Evolutionary conservation across 805 yeast species (phyloP), one percentile per base, ranked within the genome.

Genomic region (Metschnikowia lochheadii): DNA sequence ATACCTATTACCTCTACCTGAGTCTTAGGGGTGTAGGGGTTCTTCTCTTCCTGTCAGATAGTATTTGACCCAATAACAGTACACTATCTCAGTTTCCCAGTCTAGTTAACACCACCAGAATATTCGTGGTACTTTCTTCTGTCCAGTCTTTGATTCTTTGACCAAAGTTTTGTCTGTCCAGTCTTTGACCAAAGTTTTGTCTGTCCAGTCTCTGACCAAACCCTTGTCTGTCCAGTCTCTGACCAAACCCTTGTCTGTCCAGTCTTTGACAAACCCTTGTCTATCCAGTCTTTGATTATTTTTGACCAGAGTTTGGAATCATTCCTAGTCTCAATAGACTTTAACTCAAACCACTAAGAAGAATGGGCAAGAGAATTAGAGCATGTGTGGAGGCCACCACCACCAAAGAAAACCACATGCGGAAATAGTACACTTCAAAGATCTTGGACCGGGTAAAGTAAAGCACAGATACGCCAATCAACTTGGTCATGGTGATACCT

Each of bases 351-450:
- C 74, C 68, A 23, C 89, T 77, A 37, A 92, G 71, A 26, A 85
- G 64, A 5, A 89, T 80, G 0, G 99, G 99, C 47, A 92, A 71
- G 50, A 92, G 80, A 36, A 87, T 76, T 47, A 92, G 73, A 3
- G 94, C 80, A 64, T 92, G 97, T 1, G 86, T 56, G 0, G 91
- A 82, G 1, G 96, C 96, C 49, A 87, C 72, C 1, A 86, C 54
- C 7, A 92, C 85, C 52, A 92, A 73, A 0, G 90, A 75, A 11
- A 87, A 69, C 98, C 98, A 92, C 97, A 92, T 91, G 53, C 96
- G 73, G 75, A 92, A 92, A 65, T 94, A 92, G 67, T 89, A 92
- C 1, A 92, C 80, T 57, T 89, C 95, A 66, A 92, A 94, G 31
- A 92, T 91, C 65, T 86, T 83, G 17, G 96, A 88, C 55, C 81